Evolutionary conservation across 345 rosid genomes (phyloP), one percentile per base, ranked within the genome.

Genomic region (Toxicodendron radicans): DNA sequence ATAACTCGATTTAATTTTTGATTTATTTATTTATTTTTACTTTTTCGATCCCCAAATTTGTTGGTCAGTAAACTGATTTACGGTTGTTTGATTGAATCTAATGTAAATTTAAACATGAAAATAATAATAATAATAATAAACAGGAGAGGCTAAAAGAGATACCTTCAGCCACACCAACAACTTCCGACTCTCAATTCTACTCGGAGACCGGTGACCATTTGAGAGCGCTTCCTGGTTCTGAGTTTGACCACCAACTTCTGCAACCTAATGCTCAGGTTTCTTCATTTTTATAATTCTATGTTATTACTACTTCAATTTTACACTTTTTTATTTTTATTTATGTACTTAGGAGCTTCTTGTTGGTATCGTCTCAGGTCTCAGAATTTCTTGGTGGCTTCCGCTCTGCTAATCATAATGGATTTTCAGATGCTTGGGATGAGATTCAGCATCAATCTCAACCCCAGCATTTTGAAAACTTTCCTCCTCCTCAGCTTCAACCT

Each of bases 61-160:
- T 38, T 38, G 9, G 43, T 38, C 8, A 38, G 6, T 0, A 38
- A 38, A 38, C 43, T 38, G 43, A 51, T 13, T 51, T 51, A 14
- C 17, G 16, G 13, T 48, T 48, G 52, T 48, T 48, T 48, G 52
- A 48, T 38, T 38, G 43, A 38, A 38, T 38, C 1, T 38, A 9
- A 38, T 38, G 43, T 38, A 38, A 38, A 38, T 38, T 38, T 38
- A 38, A 38, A 38, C 43, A 38, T 35, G n/a, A 35, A 2, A 35
- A 35, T 35, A 2, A 35, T 35, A 35, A 3, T 46, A 46, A 0
- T 10, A 41, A 65, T 51, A 13, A 53, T 80, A 58, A 59, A 73
- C 90, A 93, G 99, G 98, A 90, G 64, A 84, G 93, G 89, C 85
- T 91, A 27, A 86, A 85, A 81, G 98, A 93, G 87, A 87, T 89